Conservation (phyloP, 495 filamentous ascomycete species). For the Talaromyces borbonicus region DNA sequence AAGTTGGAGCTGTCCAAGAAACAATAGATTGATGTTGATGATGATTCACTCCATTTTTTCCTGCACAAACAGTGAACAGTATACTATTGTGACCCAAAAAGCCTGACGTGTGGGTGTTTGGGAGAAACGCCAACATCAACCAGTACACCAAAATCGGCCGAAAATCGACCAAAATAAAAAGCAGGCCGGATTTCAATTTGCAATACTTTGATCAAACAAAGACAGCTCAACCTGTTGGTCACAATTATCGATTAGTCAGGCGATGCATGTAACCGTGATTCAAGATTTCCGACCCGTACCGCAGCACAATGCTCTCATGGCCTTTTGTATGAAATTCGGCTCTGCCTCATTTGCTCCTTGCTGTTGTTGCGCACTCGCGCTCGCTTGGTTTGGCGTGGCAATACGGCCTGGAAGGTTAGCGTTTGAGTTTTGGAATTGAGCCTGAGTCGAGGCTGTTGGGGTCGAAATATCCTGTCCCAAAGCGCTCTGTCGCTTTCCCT, state of each 20-base stretch:
- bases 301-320: constrained; percentile 78
- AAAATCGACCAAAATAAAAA: neutral
- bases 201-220: constrained; percentile 1
- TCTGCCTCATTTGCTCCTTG: constrained; percentile 38
- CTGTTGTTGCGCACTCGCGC: constrained; percentile 37
- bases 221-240: constrained; percentile 8
- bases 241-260: constrained; percentile 7
- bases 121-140: neutral
- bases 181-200: neutral
- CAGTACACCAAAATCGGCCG: neutral
- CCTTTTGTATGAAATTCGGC: constrained; percentile 49
- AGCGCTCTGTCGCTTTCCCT: constrained; percentile 63
- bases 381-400: constrained; percentile 43
- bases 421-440: constrained; percentile 84
- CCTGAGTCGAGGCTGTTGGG: constrained; percentile 73
- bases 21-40: neutral
- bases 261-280: neutral
- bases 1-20: constrained; percentile 1
- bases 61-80: neutral
- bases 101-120: neutral
- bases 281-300: constrained; percentile 43
- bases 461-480: constrained; percentile 64
- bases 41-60: neutral
- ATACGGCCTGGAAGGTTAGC: constrained; percentile 68
- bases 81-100: neutral